A percentile compares a stretch with the other conserved stretches of the same genome.
phyloP scores from a whole-genome alignment of 202 grass and related monocot species.

The Schoenoplectus tabernaemontani region DNA sequence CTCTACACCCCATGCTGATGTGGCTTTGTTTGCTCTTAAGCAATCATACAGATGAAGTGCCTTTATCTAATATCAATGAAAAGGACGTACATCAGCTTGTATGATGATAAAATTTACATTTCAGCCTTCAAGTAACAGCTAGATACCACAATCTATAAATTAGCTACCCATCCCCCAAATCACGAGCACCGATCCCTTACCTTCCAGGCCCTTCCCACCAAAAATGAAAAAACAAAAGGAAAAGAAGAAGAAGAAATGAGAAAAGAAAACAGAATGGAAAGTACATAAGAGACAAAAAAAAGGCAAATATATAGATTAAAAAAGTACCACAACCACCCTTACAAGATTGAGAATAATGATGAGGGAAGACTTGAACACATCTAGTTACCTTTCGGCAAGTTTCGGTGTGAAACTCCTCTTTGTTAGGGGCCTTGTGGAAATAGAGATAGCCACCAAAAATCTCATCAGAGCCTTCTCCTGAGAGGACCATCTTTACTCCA shows the following conservation, averaged over 20 bases:
- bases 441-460: slow-evolving; percentile 98
- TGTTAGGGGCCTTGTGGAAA: slow-evolving; percentile 98
- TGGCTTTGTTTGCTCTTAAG: slow-evolving; percentile 91
- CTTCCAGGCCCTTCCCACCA: neutral
- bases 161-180: neutral
- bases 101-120: neutral
- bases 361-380: neutral
- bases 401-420: slow-evolving; percentile 92
- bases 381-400: slow-evolving; percentile 75
- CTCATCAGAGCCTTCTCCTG: slow-evolving; percentile 95
- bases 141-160: neutral
- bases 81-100: neutral
- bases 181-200: neutral
- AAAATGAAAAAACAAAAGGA: neutral
- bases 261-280: too few species aligned
- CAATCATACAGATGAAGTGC: slow-evolving; percentile 96
- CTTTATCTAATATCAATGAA: slow-evolving; percentile 74
- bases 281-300: neutral
- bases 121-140: neutral
- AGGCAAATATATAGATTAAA: neutral
- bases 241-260: neutral
- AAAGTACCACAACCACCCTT: neutral
- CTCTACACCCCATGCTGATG: slow-evolving; percentile 94
- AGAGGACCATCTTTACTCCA: slow-evolving; percentile 99
- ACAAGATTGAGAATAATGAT: neutral